These are phyloP conservation scores for Colletotrichum liriopes DNA, from an alignment of 2,329 filamentous ascomycete genomes.

Conservation along the genomic window DNA sequence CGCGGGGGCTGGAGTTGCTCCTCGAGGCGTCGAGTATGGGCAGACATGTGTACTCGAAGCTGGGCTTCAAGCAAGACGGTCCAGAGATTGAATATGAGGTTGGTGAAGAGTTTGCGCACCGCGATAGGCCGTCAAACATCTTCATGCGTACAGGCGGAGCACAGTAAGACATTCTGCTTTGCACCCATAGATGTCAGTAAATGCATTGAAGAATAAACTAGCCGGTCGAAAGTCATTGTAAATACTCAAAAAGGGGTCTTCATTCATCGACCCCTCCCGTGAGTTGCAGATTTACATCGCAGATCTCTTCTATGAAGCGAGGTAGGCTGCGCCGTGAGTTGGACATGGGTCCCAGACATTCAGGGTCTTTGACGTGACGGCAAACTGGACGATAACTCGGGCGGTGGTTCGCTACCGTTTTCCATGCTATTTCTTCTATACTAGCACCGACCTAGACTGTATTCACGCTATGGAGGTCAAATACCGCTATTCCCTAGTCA, in stretches of 20 bases:
- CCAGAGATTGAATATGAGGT: conserved; percentile 62
- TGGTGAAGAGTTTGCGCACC: conserved; percentile 57
- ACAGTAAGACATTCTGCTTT: neutral
- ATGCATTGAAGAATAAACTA: neutral
- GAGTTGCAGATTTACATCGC: neutral
- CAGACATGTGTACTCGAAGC: conserved; percentile 59
- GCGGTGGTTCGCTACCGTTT: too few species aligned
- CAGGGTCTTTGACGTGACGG: too few species aligned
- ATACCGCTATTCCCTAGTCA: too few species aligned
- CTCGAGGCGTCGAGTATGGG: conserved; percentile 67
- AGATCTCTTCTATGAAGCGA: neutral
- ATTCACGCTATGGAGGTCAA: too few species aligned
- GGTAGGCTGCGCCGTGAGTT: too few species aligned
- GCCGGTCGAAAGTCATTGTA: neutral
- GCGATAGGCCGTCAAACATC: conserved; percentile 59
- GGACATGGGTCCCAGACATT: too few species aligned
- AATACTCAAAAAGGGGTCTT: neutral
- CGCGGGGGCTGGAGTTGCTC: conserved; percentile 59
- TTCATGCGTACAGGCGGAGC: conserved; percentile 61
- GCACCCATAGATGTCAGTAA: neutral
- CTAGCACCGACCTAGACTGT: too few species aligned
- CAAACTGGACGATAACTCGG: too few species aligned
- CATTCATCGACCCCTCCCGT: too few species aligned
- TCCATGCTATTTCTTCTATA: too few species aligned
- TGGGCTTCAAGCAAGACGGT: conserved; percentile 61